Percentiles rank a stretch among this genome's conserved stretches.
Conservation (phyloP, 345 rosid species). For the Linum lewisii region DNA sequence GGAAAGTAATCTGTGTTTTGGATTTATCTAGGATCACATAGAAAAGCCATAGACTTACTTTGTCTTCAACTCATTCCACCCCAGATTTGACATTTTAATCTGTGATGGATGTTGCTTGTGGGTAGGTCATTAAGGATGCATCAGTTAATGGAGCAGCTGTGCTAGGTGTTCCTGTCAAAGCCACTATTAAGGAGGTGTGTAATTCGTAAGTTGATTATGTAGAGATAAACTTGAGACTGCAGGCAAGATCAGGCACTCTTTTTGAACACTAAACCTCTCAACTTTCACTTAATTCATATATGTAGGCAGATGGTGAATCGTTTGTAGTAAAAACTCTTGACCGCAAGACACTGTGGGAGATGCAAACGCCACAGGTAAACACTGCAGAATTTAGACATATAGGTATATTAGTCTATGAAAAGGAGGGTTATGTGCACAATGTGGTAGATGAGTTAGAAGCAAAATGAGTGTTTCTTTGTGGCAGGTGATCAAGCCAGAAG, state of each 20-base stretch:
- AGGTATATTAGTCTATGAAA: neutral
- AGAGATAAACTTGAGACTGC: no score
- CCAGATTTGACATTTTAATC: neutral
- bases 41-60: no score
- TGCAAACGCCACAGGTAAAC: slow-evolving; percentile 94
- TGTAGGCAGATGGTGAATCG: slow-evolving; percentile 64
- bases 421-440: slow-evolving; percentile 1
- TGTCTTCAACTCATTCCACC: neutral
- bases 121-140: slow-evolving; percentile 74
- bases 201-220: no score
- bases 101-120: slow-evolving; percentile 12
- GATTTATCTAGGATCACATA: neutral
- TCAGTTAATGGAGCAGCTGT: slow-evolving; percentile 79
- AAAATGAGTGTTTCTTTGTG: neutral
- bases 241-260: neutral
- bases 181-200: slow-evolving; percentile 89
- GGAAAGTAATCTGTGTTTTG: neutral
- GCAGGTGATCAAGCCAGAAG: slow-evolving; percentile 71
- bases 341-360: slow-evolving; percentile 90
- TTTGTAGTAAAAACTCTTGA: slow-evolving; percentile 83
- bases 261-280: neutral
- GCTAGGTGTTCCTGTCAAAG: slow-evolving; percentile 90
- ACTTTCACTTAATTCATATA: neutral
- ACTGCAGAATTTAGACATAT: slow-evolving; percentile 1
- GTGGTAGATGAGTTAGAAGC: neutral